Base-by-base conservation (phyloP, 2,329 filamentous ascomycete genomes). In the Aspergillus tanneri region DNA sequence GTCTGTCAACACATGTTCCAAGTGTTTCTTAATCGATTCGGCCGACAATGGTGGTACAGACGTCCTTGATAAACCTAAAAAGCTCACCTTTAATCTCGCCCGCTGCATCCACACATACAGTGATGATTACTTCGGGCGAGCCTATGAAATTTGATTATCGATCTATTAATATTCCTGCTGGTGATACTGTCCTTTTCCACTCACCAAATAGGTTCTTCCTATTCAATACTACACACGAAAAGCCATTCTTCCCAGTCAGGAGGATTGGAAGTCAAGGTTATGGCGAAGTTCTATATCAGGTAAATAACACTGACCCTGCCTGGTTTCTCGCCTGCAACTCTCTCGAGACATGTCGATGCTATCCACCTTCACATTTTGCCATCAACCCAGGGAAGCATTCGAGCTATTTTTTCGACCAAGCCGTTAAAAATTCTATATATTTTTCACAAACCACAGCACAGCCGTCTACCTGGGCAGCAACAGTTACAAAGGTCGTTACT, bases 311-410 rank as follows among this genome's bases (percentile, higher is more conserved):
- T 11, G 25, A 41, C 5, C 38, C 38, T 19, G 23, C 16, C 3
- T 41, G 38, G 38, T 9, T 41, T 11, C 22, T 41, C 5, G 38
- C 22, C 12, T 25, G 38, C 18, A 7, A 25, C 28, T 25, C 23
- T 18, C 21, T 16, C 18, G 23, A 27, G 18, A 1, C 25, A 14
- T 27, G 23, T 25, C 38, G n/a, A 18, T 41, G 23, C 19, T 41
- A 41, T 25, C 38, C 38, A 6, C 38, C 38, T 2, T 23, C 38
- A 9, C 38, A 41, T 41, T 28, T 41, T 25, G 38, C 38, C 19
- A 10, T 41, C 4, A 41, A 41, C 14, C 38, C 38, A 14, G 12
- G 38, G 10, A 22, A 10, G 8, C 38, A 41, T 12, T 25, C 12
- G 22, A 22, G n/a, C 9, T 14, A 41, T 1, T 41, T 41, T 24